A percentile compares a stretch with the other conserved stretches of the same genome.
Evolutionary conservation across 2,329 filamentous ascomycete genomes (phyloP).

Genomic region (Mariannaea elegans): DNA sequence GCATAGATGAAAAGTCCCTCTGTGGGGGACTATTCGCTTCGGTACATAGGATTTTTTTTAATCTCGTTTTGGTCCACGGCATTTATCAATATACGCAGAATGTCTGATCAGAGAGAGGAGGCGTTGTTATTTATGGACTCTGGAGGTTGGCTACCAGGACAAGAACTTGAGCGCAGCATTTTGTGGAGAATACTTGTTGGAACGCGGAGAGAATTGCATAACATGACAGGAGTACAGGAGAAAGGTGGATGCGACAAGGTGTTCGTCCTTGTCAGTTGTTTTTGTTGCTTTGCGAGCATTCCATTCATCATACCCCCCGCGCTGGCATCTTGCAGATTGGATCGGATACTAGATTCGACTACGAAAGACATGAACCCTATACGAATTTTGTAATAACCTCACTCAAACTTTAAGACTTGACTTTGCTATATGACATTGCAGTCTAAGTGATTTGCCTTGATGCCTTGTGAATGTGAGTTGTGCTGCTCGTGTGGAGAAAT

Average conservation of each 20-base stretch:
- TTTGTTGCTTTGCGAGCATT: slow-evolving; percentile 41
- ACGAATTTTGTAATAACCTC: slow-evolving; percentile 32
- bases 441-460: too few species aligned
- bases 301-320: slow-evolving; percentile 41
- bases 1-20: slow-evolving; percentile 30
- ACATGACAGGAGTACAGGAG: slow-evolving; percentile 41
- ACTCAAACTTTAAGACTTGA: too few species aligned
- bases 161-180: slow-evolving; percentile 36
- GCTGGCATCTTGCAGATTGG: slow-evolving; percentile 39
- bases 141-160: slow-evolving; percentile 29
- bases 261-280: slow-evolving; percentile 30
- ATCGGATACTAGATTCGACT: slow-evolving; percentile 40
- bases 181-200: slow-evolving; percentile 41
- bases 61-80: neutral
- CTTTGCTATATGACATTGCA: too few species aligned
- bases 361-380: slow-evolving; percentile 37
- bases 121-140: slow-evolving; percentile 33
- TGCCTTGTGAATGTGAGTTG: too few species aligned
- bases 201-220: slow-evolving; percentile 43
- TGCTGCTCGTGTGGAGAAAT: too few species aligned
- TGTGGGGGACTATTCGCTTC: slow-evolving; percentile 31
- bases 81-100: slow-evolving; percentile 22
- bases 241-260: slow-evolving; percentile 33
- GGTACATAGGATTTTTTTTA: slow-evolving; percentile 38
- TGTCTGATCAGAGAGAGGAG: slow-evolving; percentile 24